Evolutionary conservation across 2,329 filamentous ascomycete genomes (phyloP), one percentile per base, ranked within the genome.

Genomic region (Penicillium sp.): DNA sequence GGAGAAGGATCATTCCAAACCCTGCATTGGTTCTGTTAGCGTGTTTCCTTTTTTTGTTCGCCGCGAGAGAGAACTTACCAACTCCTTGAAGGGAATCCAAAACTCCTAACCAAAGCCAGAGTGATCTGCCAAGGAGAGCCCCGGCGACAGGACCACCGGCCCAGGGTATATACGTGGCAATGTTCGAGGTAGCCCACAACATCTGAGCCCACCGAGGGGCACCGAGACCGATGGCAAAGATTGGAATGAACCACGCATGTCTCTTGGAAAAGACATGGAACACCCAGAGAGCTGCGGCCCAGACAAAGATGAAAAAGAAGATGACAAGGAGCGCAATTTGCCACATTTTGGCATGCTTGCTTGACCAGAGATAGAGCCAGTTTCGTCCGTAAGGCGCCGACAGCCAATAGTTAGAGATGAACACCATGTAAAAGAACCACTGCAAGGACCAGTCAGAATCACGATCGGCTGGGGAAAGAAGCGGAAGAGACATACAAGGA

Each of bases 81-180:
- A 87, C 81, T 45, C 84, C 84, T 65, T 88, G 86, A 8, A 88
- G 73, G 4, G 83, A 79, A 61, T 88, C 85, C 11, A 88, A 74
- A 3, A 87, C 78, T 43, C 85, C 85, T 1, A 88, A 79, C 84
- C 85, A 88, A 7, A 88, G 76, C 85, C 85, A 88, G 8, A 88
- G 70, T 52, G 76, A 72, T 39, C 85, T 77, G 2, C 82, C 81
- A 5, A 83, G 70, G 1, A 88, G 67, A 0, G 85, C 82, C 13
- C 80, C 79, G n/a, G 77, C 76, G 1, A 81, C 70, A 10, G 79
- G 77, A 2, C 75, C 72, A 38, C 82, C 82, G 4, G 80, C 59
- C 59, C 84, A 87, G 3, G 85, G 85, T 1, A 88, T 69, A 64
- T 82, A 87, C 46, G 79, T 74, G 5, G 84, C 85, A 60, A 86